phyloP scores from a whole-genome alignment of 2,329 filamentous ascomycete species.

The Nannizziopsis barbatae region DNA sequence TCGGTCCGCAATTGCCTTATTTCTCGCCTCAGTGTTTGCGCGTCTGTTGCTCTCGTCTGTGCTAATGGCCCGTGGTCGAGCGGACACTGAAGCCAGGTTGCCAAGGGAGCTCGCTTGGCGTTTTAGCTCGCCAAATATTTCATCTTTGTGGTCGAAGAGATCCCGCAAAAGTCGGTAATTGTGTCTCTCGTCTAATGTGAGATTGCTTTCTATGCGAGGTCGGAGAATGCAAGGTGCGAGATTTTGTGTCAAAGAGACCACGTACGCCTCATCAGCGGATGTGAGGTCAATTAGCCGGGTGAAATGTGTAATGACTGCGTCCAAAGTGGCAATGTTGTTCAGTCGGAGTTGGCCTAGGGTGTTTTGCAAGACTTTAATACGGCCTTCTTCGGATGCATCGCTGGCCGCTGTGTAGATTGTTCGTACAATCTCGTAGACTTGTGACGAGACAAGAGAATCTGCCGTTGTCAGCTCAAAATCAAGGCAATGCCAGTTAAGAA shows the following conservation, averaged over 20 bases:
- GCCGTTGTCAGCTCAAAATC: conserved; percentile 9
- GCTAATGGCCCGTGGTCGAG: conserved; percentile 73
- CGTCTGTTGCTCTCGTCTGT: conserved; percentile 93
- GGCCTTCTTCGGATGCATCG: conserved; percentile 64
- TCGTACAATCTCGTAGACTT: conserved; percentile 97
- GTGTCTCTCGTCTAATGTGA: conserved; percentile 93
- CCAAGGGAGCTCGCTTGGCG: conserved; percentile 42
- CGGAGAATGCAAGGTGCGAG: conserved; percentile 80
- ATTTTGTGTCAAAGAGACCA: conserved; percentile 58
- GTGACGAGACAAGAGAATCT: conserved; percentile 97
- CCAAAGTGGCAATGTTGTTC: conserved; percentile 96
- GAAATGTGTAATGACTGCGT: conserved; percentile 96
- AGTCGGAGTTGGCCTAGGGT: conserved; percentile 89
- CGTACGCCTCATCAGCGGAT: conserved; percentile 81
- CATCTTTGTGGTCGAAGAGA: conserved; percentile 83
- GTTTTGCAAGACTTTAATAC: conserved; percentile 85
- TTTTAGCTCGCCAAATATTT: conserved; percentile 93
- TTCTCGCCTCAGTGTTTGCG: conserved; percentile 86
- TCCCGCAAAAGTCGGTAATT: conserved; percentile 83
- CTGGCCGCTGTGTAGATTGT: conserved; percentile 81
- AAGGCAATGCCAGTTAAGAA: conserved; percentile 21
- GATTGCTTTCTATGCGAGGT: conserved; percentile 72
- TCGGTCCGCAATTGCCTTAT: conserved; percentile 61
- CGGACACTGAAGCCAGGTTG: conserved; percentile 22
- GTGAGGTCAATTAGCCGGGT: conserved; percentile 93